Percentiles rank a stretch among this genome's conserved stretches.
Conservation (phyloP, 257 asterid genomes). For the Petunia axillaris region DNA sequence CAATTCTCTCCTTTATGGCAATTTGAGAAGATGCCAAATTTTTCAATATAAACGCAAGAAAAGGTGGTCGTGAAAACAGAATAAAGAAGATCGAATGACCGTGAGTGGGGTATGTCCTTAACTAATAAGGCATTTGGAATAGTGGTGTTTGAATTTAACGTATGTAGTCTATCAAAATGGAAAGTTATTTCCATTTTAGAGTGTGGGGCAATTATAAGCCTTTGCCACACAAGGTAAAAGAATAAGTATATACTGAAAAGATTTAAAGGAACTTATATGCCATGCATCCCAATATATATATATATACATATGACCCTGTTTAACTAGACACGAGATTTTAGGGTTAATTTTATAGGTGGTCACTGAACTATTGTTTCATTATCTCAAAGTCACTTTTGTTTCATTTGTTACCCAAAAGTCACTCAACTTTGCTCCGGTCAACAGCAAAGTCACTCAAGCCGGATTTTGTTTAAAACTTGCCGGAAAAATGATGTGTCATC, state of each 20-base stretch:
- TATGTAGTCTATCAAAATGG: background rate
- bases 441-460: no score
- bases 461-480: no score
- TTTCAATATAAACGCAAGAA: background rate
- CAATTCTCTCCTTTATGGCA: background rate
- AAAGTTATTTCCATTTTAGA: background rate
- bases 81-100: background rate
- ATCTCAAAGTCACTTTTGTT: no score
- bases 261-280: no score
- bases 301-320: no score
- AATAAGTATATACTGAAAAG: background rate
- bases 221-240: background rate
- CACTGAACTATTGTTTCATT: no score
- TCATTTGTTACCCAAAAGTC: no score
- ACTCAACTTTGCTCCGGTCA: no score
- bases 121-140: background rate
- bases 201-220: background rate
- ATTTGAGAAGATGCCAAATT: background rate
- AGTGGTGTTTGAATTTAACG: background rate
- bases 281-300: no score
- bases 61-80: background rate
- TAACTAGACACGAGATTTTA: no score
- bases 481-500: no score
- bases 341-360: no score
- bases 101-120: background rate